Percentiles rank a stretch among this genome's conserved stretches.
These are phyloP conservation scores for Russula compacta DNA, from an alignment of 768 basidiomycete species.

Conservation along the genomic window DNA sequence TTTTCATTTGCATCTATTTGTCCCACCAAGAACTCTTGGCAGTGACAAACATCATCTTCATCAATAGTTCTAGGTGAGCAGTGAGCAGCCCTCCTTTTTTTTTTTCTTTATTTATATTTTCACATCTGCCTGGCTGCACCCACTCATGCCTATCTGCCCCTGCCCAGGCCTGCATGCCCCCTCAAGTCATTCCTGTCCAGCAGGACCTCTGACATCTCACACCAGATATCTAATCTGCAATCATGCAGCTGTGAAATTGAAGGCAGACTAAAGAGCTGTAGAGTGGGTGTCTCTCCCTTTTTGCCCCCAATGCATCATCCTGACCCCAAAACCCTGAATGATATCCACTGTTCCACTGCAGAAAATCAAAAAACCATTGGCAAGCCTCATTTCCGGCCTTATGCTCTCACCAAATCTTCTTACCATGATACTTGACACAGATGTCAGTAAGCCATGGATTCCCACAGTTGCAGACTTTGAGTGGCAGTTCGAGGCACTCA, in stretches of 20 bases:
- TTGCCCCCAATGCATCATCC: background rate
- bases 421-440: conserved; percentile 69
- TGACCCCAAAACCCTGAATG: background rate
- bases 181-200: conserved; percentile 88
- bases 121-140: too few relatives aligned
- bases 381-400: conserved; percentile 70
- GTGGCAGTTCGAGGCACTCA: conserved; percentile 54
- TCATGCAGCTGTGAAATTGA: conserved; percentile 87
- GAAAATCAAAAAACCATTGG: conserved; percentile 85
- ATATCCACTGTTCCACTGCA: conserved; percentile 27
- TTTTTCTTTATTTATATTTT: too few relatives aligned
- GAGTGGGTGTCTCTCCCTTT: conserved; percentile 43
- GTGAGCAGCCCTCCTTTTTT: too few relatives aligned
- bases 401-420: conserved; percentile 76
- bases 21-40: too few relatives aligned
- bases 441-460: conserved; percentile 86
- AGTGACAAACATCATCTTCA: too few relatives aligned
- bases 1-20: too few relatives aligned
- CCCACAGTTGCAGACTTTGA: conserved; percentile 75
- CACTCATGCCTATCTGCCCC: too few relatives aligned
- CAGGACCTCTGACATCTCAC: conserved; percentile 90
- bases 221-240: conserved; percentile 93
- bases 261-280: conserved; percentile 68
- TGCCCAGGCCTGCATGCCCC: too few relatives aligned
- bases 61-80: too few relatives aligned